phyloP scores from a whole-genome alignment of 2,329 filamentous ascomycete species.

The Talaromyces sp. region DNA sequence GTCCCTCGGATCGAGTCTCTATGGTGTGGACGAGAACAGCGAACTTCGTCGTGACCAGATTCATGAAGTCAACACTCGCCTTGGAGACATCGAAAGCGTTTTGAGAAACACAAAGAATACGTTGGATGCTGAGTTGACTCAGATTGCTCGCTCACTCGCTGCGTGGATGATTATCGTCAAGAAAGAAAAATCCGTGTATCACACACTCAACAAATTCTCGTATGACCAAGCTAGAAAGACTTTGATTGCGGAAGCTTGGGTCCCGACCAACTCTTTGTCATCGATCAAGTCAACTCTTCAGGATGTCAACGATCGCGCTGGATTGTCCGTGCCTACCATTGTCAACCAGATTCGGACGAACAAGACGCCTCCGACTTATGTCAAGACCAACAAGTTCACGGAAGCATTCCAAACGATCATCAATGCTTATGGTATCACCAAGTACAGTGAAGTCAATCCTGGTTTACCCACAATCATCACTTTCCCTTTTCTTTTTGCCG shows the following conservation, averaged over 20 bases:
- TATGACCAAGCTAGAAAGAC: conserved; percentile 95
- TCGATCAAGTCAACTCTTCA: conserved; percentile 90
- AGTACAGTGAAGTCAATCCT: conserved; percentile 96
- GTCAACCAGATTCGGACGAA: conserved; percentile 97
- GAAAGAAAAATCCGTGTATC: conserved; percentile 97
- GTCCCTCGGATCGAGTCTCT: conserved; percentile 90
- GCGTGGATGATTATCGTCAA: conserved; percentile 97
- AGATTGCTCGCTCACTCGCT: conserved; percentile 86
- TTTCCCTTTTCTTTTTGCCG: conserved; percentile 98
- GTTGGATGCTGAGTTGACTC: conserved; percentile 84
- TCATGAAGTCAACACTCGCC: conserved; percentile 90
- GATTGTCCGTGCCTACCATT: conserved; percentile 94
- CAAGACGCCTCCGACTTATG: conserved; percentile 94
- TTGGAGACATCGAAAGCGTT: conserved; percentile 88
- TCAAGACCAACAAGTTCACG: conserved; percentile 98
- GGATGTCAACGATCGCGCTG: conserved; percentile 93
- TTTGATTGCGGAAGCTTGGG: conserved; percentile 96
- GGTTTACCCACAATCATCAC: conserved; percentile 93
- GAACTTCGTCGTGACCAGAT: conserved; percentile 94
- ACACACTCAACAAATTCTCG: conserved; percentile 92
- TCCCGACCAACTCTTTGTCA: conserved; percentile 83
- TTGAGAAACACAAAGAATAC: conserved; percentile 93
- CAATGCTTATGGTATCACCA: conserved; percentile 95
- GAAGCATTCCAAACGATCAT: conserved; percentile 98
- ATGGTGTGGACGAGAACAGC: conserved; percentile 96